Evolutionary conservation across 2,329 filamentous ascomycete genomes (phyloP), one percentile per base, ranked within the genome.

Genomic region (Aspergillus sp.): DNA sequence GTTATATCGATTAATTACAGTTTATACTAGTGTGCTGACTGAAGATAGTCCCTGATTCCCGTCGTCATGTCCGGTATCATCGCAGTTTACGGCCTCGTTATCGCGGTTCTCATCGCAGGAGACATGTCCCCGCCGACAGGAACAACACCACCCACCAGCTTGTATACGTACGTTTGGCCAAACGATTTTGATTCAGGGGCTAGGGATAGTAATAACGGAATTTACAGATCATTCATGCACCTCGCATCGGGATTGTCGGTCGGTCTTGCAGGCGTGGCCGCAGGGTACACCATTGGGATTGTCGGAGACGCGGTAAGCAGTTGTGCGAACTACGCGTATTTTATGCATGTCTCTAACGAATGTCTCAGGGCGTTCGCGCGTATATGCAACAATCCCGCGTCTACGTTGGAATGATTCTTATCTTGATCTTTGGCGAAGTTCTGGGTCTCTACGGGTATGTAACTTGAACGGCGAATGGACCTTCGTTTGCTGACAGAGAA

Each of bases 331-430:
- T 37, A 15, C 32, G 22, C 25, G 10, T 38, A 43, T 27, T n/a
- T 15, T 20, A 30, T 43, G 12, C 20, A 15, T 20, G 33, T 13
- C 45, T 52, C 58, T 69, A 52, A 68, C 51, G 7, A 20, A 35
- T 47, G 25, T 41, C 35, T 20, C 37, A 81, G 78, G 82, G 93
- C 52, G 91, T 97, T 46, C 84, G 93, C 60, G 84, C 90, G 49
- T 97, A 94, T 74, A 95, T 98, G 90, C 83, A 89, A 63, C 93
- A 98, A 71, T 94, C 88, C 44, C 82, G 91, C 54, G 86, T 98
- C 57, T 98, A 96, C 61, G 93, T 98, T 44, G 93, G 93, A 70
- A 97, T 97, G 93, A 91, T 98, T 42, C 74, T 98, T 61, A 97
- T 97, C 59, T 80, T 97, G 54, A 98, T 98, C 81, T 98, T 98